Base-by-base conservation (phyloP, 768 basidiomycete genomes). In the Lentinula sp. region DNA sequence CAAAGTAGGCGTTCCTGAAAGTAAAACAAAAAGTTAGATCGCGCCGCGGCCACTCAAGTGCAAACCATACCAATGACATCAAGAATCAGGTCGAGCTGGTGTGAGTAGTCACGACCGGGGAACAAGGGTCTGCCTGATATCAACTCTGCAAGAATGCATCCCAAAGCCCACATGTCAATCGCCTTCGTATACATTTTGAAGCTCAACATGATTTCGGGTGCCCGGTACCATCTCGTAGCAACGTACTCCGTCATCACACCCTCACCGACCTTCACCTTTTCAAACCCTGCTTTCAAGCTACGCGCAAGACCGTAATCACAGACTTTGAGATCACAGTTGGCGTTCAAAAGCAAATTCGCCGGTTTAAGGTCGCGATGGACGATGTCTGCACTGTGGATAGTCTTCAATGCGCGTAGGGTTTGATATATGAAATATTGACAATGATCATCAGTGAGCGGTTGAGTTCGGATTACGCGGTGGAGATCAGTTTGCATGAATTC, bases 401-500 rank as follows among this genome's bases (percentile, higher is more conserved):
- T 91, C 73, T 95, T 95, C 67, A 96, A 82, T 40, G 88, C 93
- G 39, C 91, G 84, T 42, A 94, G 84, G 2, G 89, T 89, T 73
- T 94, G 89, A 68, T 91, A 93, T 56, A 91, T 76, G 71, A 91
- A 91, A 68, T 91, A 91, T 80, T 90, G 86, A 71, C 88, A 86
- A 63, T 95, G 94, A 73, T 96, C 94, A 67, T 96, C 93, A 18
- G 90, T 92, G 51, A 96, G 78, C 61, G 91, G 85, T 68, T 59
- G 93, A 2, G 92, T 94, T 53, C 92, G 83, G 70, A 95, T 94
- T 63, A 95, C 92, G 10, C 93, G 86, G 70, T 96, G 95, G 67
- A 96, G 75, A 70, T 93, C 92, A 21, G 91, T 94, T 71, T 94
- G 91, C 87, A 93, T 91, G 61, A 94, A 77, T 71, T 95, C 92